Conservation (phyloP, 441 rosid species). For the Populus hybrid region DNA sequence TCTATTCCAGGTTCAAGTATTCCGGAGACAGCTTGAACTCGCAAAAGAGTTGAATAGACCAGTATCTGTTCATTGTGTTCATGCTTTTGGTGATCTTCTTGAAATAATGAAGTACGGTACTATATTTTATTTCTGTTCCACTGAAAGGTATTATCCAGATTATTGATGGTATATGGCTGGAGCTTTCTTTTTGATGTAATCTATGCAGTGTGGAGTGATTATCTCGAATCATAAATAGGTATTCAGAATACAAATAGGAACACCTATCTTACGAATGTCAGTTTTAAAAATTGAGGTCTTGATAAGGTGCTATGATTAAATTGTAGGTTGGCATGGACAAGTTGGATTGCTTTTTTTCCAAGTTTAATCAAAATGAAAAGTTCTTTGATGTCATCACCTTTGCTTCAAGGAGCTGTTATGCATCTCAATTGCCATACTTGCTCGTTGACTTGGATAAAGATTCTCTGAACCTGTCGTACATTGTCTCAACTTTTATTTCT, state of each 20-base stretch:
- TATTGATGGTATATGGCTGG: neutral
- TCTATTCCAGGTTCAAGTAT: slow-evolving; percentile 55
- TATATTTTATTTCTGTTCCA: neutral
- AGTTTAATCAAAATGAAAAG: neutral
- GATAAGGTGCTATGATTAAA: neutral
- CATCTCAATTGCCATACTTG: neutral
- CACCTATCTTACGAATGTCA: neutral
- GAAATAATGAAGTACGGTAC: slow-evolving; percentile 61
- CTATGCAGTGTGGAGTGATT: neutral
- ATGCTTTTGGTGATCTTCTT: slow-evolving; percentile 79
- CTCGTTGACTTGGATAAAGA: too few species aligned
- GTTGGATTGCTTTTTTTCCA: neutral
- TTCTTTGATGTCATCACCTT: neutral
- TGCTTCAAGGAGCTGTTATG: neutral
- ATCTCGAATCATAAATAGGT: neutral
- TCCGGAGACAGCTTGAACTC: slow-evolving; percentile 73
- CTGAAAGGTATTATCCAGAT: neutral
- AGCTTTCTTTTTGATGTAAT: neutral
- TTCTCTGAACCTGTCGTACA: too few species aligned
- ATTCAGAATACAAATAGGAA: neutral
- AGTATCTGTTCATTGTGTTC: slow-evolving; percentile 81
- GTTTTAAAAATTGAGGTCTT: too few species aligned
- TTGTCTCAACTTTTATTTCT: too few species aligned
- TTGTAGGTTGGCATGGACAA: neutral
- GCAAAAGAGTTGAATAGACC: slow-evolving; percentile 79